Percentiles rank a stretch among this genome's conserved stretches.
Evolutionary conservation across 2,329 filamentous ascomycete species (phyloP).

Genomic region (Microdochium trichocladiopsis): DNA sequence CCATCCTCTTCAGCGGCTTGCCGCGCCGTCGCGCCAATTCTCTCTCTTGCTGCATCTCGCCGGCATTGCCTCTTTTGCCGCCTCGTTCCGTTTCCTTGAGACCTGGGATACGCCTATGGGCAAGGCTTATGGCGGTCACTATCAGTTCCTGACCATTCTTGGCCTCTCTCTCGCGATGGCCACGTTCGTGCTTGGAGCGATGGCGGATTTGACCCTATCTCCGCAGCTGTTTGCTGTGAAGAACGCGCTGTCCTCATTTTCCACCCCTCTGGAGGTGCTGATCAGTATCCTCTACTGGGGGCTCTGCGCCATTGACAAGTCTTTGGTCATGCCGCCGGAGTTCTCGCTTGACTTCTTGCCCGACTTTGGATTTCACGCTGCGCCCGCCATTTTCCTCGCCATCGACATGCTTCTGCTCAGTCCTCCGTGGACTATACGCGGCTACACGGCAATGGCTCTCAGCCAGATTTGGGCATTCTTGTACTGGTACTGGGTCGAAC

Average conservation of each 20-base stretch:
- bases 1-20: slow-evolving; percentile 60
- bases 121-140: slow-evolving; percentile 58
- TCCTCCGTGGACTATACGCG: slow-evolving; percentile 63
- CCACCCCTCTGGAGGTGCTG: slow-evolving; percentile 63
- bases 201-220: slow-evolving; percentile 58
- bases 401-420: slow-evolving; percentile 62
- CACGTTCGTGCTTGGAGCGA: slow-evolving; percentile 54
- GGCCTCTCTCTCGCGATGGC: slow-evolving; percentile 54
- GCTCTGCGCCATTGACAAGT: slow-evolving; percentile 48
- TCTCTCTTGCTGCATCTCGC: slow-evolving; percentile 56
- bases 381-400: slow-evolving; percentile 57
- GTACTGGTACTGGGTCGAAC: slow-evolving; percentile 75
- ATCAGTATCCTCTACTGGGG: slow-evolving; percentile 71
- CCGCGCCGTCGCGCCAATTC: slow-evolving; percentile 55
- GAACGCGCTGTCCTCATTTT: slow-evolving; percentile 58
- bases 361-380: slow-evolving; percentile 60
- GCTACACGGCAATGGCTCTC: slow-evolving; percentile 50
- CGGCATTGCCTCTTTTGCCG: slow-evolving; percentile 44
- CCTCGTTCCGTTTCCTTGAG: slow-evolving; percentile 44
- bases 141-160: slow-evolving; percentile 70
- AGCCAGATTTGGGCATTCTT: slow-evolving; percentile 52
- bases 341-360: slow-evolving; percentile 46
- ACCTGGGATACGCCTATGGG: slow-evolving; percentile 44
- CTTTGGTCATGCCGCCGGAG: slow-evolving; percentile 44
- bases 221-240: slow-evolving; percentile 55